Evolutionary conservation across 2,329 filamentous ascomycete genomes (phyloP), one percentile per base, ranked within the genome.

Genomic region (Claviceps sp.): DNA sequence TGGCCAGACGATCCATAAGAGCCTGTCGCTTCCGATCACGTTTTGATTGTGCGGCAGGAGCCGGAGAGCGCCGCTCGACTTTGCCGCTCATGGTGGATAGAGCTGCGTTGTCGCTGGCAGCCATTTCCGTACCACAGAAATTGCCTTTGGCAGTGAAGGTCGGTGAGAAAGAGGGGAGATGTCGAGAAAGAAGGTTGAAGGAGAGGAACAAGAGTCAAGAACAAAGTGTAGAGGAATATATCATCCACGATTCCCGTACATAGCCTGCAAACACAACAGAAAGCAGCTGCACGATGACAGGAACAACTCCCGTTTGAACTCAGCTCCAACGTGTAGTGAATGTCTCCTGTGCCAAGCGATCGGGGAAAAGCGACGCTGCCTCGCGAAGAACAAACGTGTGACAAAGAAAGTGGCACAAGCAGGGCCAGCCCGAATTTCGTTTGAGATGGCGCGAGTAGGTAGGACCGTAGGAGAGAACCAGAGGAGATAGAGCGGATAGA

Each of bases 21-120:
- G 84, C 82, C 61, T 87, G 87, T 56, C 89, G 84, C 64, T 90
- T 84, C 68, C 94, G 93, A 71, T 97, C 91, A 67, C 88, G 81
- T 73, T 96, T 96, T 42, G 88, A 91, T 56, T 74, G 74, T n/a
- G 72, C 60, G 26, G 66, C 59, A 18, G 66, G 61, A 50, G 62
- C 62, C 52, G 63, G 65, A 52, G 69, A 69, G 48, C 65, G 67
- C 52, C 65, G 64, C 51, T 70, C 65, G 57, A 61, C 55, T 52
- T 63, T 63, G 56, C 60, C 65, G 53, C 61, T 61, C 50, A 67
- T 55, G 52, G 62, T 60, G 47, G 65, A 52, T 54, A 64, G 62
- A 18, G 62, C 61, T 47, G 62, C 61, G 51, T 62, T 62, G 53
- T 72, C 68, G 59, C 63, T 71, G 44, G 69, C 62, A 51, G 69